Base-by-base conservation (phyloP, 1,284 basidiomycete genomes). In the Ustilago vetiveriae region DNA sequence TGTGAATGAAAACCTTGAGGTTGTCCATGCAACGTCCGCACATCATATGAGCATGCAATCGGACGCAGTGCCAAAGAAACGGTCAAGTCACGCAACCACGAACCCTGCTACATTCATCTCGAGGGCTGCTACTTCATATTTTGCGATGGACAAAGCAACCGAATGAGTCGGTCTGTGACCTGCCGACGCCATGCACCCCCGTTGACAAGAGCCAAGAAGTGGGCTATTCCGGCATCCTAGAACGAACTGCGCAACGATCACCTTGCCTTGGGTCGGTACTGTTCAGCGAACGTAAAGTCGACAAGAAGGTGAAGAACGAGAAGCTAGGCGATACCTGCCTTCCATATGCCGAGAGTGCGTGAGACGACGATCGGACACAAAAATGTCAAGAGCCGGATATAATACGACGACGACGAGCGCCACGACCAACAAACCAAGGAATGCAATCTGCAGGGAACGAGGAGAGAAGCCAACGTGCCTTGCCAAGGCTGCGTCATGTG, bases 1-100 rank as follows among this genome's bases (percentile, higher is more conserved):
- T 14, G 9, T 33, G 41, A 27, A 19, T 36, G 41, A 52, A 40
- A 65, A 58, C 62, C 50, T 58, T 65, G 55, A 49, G 49, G 49
- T 65, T 53, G 50, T 27, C n/a, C 29, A 35, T 36, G 19, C 54
- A 56, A 52, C 53, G 35, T 14, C 44, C 41, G 45, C 44, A 23
- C 16, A 52, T 48, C 35, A 37, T 32, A 35, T 43, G 30, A 30
- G 24, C 17, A 21, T n/a, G n/a, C n/a, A n/a, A n/a, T n/a, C n/a
- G n/a, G n/a, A n/a, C n/a, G n/a, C n/a, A n/a, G n/a, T n/a, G n/a
- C n/a, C n/a, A n/a, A n/a, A n/a, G n/a, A n/a, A n/a, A n/a, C n/a
- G n/a, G n/a, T n/a, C n/a, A n/a, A n/a, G n/a, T n/a, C n/a, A n/a
- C n/a, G n/a, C n/a, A n/a, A n/a, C n/a, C n/a, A n/a, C n/a, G n/a